phyloP scores from a whole-genome alignment of 2,329 filamentous ascomycete species.

The Piedraia hortae region DNA sequence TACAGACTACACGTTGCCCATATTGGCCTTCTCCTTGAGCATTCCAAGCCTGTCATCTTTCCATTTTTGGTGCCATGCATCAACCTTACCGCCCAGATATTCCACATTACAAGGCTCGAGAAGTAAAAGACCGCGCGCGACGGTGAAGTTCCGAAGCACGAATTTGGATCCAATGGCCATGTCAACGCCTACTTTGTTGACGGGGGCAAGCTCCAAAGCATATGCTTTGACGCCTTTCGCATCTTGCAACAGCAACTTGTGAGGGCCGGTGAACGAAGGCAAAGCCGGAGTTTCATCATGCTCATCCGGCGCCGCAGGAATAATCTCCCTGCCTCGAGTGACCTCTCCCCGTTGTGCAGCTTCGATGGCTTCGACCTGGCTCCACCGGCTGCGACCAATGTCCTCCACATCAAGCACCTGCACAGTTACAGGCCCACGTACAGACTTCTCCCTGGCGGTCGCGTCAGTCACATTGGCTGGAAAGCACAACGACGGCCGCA shows the following conservation, averaged over 20 bases:
- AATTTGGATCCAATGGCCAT: slow-evolving; percentile 62
- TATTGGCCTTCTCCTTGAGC: slow-evolving; percentile 25
- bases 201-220: slow-evolving; percentile 40
- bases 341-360: slow-evolving; percentile 43
- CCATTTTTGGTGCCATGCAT: slow-evolving; percentile 57
- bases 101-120: slow-evolving; percentile 39
- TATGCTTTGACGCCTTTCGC: slow-evolving; percentile 38
- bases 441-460: slow-evolving; percentile 24
- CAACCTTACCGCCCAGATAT: slow-evolving; percentile 72
- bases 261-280: slow-evolving; percentile 27
- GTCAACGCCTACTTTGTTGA: slow-evolving; percentile 35
- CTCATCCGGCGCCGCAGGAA: slow-evolving; percentile 36
- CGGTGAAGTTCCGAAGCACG: slow-evolving; percentile 35
- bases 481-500: slow-evolving; percentile 21
- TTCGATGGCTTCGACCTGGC: slow-evolving; percentile 63
- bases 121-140: slow-evolving; percentile 53
- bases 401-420: slow-evolving; percentile 77
- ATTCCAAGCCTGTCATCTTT: slow-evolving; percentile 38
- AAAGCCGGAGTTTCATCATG: no score
- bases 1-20: slow-evolving; percentile 6
- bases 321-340: slow-evolving; percentile 51
- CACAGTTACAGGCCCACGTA: slow-evolving; percentile 38
- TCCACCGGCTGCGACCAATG: slow-evolving; percentile 52
- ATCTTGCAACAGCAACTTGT: slow-evolving; percentile 66
- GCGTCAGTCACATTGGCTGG: slow-evolving; percentile 30